phyloP scores from a whole-genome alignment of 2,329 filamentous ascomycete species.

The Orbilia ellipsospora region DNA sequence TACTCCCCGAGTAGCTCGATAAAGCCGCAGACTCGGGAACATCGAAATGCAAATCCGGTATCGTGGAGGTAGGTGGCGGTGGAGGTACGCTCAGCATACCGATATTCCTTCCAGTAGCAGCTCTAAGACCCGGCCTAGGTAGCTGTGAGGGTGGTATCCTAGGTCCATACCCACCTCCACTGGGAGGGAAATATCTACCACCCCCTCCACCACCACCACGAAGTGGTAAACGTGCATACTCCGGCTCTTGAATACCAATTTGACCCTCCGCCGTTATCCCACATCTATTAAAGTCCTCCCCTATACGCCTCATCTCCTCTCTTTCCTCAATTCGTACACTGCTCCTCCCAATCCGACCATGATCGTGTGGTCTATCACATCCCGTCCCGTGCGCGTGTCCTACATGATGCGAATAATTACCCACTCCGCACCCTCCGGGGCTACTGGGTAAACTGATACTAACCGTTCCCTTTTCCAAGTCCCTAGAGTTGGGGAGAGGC shows the following conservation, averaged over 20 bases:
- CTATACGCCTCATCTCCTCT: constrained; percentile 26
- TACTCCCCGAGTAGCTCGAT: constrained; percentile 20
- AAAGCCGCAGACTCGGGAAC: neutral
- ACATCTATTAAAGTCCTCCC: neutral
- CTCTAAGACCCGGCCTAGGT: constrained; percentile 1
- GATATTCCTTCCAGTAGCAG: neutral
- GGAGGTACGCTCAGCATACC: neutral
- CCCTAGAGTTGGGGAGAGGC: neutral
- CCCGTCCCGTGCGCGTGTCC: neutral
- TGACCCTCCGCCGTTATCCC: neutral
- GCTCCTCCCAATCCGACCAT: neutral
- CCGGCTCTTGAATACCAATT: constrained; percentile 8
- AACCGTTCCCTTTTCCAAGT: constrained; percentile 18
- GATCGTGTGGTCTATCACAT: constrained; percentile 6
- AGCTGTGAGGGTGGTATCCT: neutral
- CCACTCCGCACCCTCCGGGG: neutral
- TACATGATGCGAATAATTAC: neutral
- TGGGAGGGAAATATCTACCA: neutral
- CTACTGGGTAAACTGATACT: neutral
- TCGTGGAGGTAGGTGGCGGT: neutral
- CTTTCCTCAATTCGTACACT: constrained; percentile 17
- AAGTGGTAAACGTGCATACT: constrained; percentile 4
- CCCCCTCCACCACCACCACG: constrained; percentile 1
- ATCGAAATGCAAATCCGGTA: constrained; percentile 18
- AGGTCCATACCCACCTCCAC: constrained; percentile 1